Conservation (phyloP, 1,139 yeast genomes). For the Saccharomyces uvarum region DNA sequence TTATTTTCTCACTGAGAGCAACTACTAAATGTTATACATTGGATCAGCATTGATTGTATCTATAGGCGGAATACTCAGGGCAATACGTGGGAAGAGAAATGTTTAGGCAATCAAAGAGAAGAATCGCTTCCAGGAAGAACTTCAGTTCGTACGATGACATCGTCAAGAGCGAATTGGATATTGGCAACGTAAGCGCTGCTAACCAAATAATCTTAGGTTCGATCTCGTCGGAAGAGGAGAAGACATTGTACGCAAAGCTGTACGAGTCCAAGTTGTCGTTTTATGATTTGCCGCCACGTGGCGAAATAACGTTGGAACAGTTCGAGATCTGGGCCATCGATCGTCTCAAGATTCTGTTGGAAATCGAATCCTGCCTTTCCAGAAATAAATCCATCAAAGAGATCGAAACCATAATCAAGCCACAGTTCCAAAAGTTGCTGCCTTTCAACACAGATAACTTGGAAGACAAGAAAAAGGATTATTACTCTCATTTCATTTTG, state of each 20-base stretch:
- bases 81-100: constrained; percentile 30
- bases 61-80: not conserved
- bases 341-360: constrained; percentile 71
- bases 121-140: constrained; percentile 68
- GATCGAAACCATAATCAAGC: constrained; percentile 55
- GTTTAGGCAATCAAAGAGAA: constrained; percentile 71
- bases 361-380: constrained; percentile 68
- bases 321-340: constrained; percentile 96
- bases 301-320: constrained; percentile 82
- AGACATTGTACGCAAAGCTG: constrained; percentile 25
- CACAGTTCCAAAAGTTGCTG: constrained; percentile 53
- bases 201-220: constrained; percentile 13
- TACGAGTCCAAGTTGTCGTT: constrained; percentile 36
- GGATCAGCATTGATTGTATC: not conserved
- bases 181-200: constrained; percentile 2
- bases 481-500: constrained; percentile 81
- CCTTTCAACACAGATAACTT: constrained; percentile 46
- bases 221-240: constrained; percentile 22
- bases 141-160: constrained; percentile 37
- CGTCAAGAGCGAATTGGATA: constrained; percentile 6
- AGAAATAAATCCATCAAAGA: constrained; percentile 61
- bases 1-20: not conserved
- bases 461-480: constrained; percentile 74
- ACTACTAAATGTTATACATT: not conserved
- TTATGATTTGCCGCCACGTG: constrained; percentile 67